A percentile compares a stretch with the other conserved stretches of the same genome.
These are phyloP conservation scores for Irpex sp. DNA, from an alignment of 1,284 basidiomycete species.

Conservation along the genomic window DNA sequence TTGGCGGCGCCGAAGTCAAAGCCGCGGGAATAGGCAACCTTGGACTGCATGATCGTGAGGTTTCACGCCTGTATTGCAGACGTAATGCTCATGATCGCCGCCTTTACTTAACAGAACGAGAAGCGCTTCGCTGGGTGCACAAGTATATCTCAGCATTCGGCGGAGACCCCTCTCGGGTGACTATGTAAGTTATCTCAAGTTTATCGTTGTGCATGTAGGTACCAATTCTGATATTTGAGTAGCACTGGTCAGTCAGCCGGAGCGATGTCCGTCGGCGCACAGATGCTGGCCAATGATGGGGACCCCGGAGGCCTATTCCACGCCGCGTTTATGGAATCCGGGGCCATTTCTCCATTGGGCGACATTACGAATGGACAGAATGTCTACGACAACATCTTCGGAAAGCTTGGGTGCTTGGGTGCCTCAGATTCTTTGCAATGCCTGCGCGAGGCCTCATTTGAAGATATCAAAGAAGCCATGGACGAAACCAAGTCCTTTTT, in stretches of 20 bases:
- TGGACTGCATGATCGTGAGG: conserved; percentile 51
- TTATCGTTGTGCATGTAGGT: not conserved
- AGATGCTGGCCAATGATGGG: conserved; percentile 30
- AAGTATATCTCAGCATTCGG: conserved; percentile 62
- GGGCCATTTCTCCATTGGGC: conserved; percentile 29
- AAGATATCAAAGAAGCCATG: not conserved
- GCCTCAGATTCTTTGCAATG: conserved; percentile 35
- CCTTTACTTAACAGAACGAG: conserved; percentile 18
- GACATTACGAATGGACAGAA: conserved; percentile 28
- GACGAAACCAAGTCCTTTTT: conserved; percentile 11
- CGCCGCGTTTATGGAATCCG: conserved; percentile 35
- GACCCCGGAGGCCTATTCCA: conserved; percentile 31
- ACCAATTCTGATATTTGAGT: not conserved
- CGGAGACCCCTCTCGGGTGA: conserved; percentile 57
- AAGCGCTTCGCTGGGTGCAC: conserved; percentile 37
- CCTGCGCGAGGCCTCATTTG: conserved; percentile 32
- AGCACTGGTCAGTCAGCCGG: conserved; percentile 44
- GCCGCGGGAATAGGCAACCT: conserved; percentile 50
- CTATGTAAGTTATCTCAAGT: conserved; percentile 37
- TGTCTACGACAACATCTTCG: conserved; percentile 32
- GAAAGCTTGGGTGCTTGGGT: conserved; percentile 26
- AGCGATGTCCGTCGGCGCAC: conserved; percentile 30
- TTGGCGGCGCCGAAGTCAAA: conserved; percentile 45
- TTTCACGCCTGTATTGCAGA: not conserved
- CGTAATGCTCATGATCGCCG: not conserved